Base-by-base conservation (phyloP, 2,329 filamentous ascomycete species). In the Penicillium expansum region DNA sequence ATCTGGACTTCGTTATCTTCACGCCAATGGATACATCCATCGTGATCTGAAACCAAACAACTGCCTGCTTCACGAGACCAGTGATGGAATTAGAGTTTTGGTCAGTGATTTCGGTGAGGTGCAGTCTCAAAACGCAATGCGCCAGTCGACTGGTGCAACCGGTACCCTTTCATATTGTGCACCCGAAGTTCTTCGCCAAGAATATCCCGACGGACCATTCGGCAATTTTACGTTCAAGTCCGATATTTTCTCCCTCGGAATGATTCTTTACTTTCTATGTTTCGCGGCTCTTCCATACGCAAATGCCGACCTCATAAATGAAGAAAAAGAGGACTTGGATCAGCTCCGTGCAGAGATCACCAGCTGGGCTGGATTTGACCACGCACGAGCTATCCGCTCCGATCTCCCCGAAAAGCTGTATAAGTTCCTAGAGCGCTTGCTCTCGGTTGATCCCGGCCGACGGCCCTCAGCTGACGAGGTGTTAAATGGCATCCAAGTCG, bases 31-130 rank as follows among this genome's bases (percentile, higher is more conserved):
- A 63, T 99, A 97, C 72, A 95, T 99, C 29, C 94, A 99, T 70
- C 87, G 94, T 55, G 94, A 99, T 72, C 80, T 99, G 27, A 99
- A 99, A 73, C 94, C 94, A 2, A 94, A 89, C 71, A 99, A 99
- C 67, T 99, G 95, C 67, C 81, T 99, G 3, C 77, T 99, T 1
- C 92, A 97, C 69, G 83, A 83, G 32, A 89, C 87, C 58, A 88
- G 87, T 24, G 83, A 82, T 47, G 87, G 86, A 39, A 78, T 92
- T 11, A 84, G 83, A 51, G 96, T 96, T 45, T 80, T 99, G 16
- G 96, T 99, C 55, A 97, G 93, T 71, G 94, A 99, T 71, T 99
- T 99, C 76, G 94, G 95, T 39, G 94, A 99, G 73, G 93, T 97
- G 0, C 95, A 99, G 71, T 83, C 87, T 2, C 90, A 92, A 63